Evolutionary conservation across 129 eudicot species (phyloP).

Genomic region (Artemisia argyi): DNA sequence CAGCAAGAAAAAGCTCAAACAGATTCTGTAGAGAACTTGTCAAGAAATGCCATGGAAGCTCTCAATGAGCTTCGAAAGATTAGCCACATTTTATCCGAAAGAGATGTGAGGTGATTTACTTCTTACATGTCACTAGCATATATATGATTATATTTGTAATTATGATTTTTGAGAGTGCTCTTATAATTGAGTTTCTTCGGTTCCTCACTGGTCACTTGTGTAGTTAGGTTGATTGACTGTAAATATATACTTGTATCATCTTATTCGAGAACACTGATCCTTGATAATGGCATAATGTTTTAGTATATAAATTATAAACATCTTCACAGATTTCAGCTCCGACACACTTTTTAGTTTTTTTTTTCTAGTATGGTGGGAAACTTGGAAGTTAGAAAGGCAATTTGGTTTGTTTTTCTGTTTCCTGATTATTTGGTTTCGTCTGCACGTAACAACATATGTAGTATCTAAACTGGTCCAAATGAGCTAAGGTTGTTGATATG

Average conservation of each 20-base stretch:
- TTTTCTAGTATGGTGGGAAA: too few relatives aligned
- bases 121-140: neutral
- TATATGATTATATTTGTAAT: conserved; percentile 12
- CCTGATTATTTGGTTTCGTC: neutral
- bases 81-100: conserved; percentile 56
- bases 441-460: too few relatives aligned
- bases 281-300: neutral
- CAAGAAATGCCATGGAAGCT: conserved; percentile 71
- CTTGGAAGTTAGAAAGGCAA: neutral
- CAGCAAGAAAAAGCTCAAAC: conserved; percentile 55
- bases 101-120: conserved; percentile 57
- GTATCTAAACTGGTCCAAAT: too few relatives aligned
- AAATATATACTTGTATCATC: conserved; percentile 29
- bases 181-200: conserved; percentile 6
- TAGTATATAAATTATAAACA: too few relatives aligned
- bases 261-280: neutral
- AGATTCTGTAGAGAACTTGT: conserved; percentile 40
- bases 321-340: neutral
- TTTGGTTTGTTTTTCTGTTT: neutral
- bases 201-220: conserved; percentile 2
- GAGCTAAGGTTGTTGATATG: too few relatives aligned
- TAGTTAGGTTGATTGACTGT: conserved; percentile 19
- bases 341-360: too few relatives aligned
- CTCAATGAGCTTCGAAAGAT: conserved; percentile 87
- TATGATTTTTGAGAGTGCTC: conserved; percentile 26